phyloP scores from a whole-genome alignment of 2,329 filamentous ascomycete genomes.

The Pezicula carpinea region DNA sequence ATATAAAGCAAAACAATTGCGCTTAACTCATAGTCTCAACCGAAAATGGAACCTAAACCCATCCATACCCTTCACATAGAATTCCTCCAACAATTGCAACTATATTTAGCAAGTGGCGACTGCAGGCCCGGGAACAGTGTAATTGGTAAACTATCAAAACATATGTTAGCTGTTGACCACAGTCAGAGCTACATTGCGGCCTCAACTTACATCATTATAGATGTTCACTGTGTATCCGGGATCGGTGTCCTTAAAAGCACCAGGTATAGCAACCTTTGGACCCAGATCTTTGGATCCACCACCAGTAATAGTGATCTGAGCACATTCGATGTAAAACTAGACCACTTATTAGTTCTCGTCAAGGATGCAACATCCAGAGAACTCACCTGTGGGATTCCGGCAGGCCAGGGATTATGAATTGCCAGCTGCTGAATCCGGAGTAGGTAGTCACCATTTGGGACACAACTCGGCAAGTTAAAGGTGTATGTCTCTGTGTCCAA shows the following conservation, averaged over 20 bases:
- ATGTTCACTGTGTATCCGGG: slow-evolving; percentile 6
- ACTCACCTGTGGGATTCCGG: slow-evolving; percentile 8
- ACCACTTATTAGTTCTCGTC: background rate
- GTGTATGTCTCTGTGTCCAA: slow-evolving; percentile 20
- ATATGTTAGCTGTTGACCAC: background rate
- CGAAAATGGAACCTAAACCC: too few relatives aligned
- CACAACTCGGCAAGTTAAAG: slow-evolving; percentile 21
- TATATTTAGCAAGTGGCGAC: slow-evolving; percentile 7
- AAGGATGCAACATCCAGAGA: background rate
- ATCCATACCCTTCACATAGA: too few relatives aligned
- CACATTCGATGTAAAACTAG: slow-evolving; percentile 26
- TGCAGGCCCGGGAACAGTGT: slow-evolving; percentile 12
- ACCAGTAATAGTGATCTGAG: slow-evolving; percentile 7
- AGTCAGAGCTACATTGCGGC: background rate
- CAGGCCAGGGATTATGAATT: slow-evolving; percentile 12
- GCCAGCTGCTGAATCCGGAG: slow-evolving; percentile 10
- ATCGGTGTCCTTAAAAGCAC: slow-evolving; percentile 14
- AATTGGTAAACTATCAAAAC: slow-evolving; percentile 7
- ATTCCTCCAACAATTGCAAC: background rate
- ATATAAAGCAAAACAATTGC: too few relatives aligned
- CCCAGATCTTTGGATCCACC: slow-evolving; percentile 14
- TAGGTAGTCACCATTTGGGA: slow-evolving; percentile 13
- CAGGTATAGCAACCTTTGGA: slow-evolving; percentile 20
- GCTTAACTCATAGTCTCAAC: too few relatives aligned
- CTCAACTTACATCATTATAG: slow-evolving; percentile 1